Conservation (phyloP, 257 asterid genomes). For the Voacanga thouarsii region DNA sequence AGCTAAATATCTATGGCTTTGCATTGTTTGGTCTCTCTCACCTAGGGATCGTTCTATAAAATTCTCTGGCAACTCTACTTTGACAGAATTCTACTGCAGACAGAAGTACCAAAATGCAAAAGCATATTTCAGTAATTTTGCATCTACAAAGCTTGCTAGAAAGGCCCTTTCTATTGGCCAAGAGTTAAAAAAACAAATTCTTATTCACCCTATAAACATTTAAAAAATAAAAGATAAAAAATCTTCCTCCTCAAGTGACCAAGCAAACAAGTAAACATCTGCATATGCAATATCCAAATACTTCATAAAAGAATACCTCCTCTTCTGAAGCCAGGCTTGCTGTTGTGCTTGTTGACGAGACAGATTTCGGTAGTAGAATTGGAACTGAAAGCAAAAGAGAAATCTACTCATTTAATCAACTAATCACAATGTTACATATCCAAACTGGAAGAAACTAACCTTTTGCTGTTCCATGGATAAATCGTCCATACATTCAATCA, state of each 20-base stretch:
- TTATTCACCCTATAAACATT: background rate
- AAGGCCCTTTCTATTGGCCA: background rate
- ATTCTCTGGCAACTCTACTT: background rate
- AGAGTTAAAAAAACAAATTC: background rate
- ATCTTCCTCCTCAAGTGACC: background rate
- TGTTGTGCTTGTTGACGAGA: constrained; percentile 97
- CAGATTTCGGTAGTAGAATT: constrained; percentile 84
- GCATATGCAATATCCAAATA: background rate
- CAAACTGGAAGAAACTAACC: constrained; percentile 39
- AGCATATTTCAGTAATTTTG: background rate
- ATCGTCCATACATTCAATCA: constrained; percentile 97
- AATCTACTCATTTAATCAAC: constrained; percentile 5
- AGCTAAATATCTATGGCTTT: background rate
- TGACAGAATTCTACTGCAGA: background rate
- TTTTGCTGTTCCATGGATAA: constrained; percentile 91
- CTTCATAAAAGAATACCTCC: constrained; percentile 50
- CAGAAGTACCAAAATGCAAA: background rate
- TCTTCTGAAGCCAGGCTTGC: constrained; percentile 95
- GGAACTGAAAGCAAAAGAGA: constrained; percentile 53
- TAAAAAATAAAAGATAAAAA: background rate
- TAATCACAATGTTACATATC: constrained; percentile 9
- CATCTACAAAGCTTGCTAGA: background rate
- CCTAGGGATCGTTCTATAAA: background rate
- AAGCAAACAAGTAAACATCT: background rate
- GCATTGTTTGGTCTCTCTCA: background rate